Evolutionary conservation across 2,329 filamentous ascomycete species (phyloP).

Genomic region (Diaporthe longicolla): DNA sequence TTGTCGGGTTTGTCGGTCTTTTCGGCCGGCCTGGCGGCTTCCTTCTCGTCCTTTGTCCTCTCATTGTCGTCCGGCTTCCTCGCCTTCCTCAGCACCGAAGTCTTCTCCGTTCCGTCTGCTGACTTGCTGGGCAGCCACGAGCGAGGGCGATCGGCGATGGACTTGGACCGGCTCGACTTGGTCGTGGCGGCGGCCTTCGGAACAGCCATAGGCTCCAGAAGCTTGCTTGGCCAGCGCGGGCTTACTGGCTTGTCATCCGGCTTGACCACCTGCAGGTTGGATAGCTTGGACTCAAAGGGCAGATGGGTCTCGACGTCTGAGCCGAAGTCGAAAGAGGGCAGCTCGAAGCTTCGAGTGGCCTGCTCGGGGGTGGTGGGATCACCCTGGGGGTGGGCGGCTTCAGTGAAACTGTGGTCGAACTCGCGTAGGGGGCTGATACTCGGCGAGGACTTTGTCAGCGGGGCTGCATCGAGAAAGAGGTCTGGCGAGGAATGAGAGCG

Average conservation of each 20-base stretch:
- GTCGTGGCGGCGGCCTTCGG: conserved; percentile 49
- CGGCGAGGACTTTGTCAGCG: conserved; percentile 44
- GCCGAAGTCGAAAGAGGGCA: conserved; percentile 67
- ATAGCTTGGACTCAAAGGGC: conserved; percentile 52
- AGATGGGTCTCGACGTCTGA: conserved; percentile 64
- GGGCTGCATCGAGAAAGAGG: conserved; percentile 46
- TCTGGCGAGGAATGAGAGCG: conserved; percentile 54
- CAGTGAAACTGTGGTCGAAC: conserved; percentile 31
- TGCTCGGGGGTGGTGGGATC: conserved; percentile 1
- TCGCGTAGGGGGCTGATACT: conserved; percentile 39
- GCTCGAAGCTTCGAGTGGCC: conserved; percentile 58
- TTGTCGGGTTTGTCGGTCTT: conserved; percentile 46
- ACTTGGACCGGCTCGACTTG: conserved; percentile 56
- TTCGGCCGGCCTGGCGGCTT: conserved; percentile 38
- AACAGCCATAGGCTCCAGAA: conserved; percentile 46
- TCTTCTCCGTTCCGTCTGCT: conserved; percentile 47
- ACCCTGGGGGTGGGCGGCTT: conserved; percentile 29
- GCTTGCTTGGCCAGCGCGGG: conserved; percentile 37
- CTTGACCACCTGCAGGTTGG: conserved; percentile 44
- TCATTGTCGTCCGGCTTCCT: conserved; percentile 39
- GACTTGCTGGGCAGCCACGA: conserved; percentile 67
- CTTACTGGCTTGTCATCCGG: conserved; percentile 41
- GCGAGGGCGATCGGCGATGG: conserved; percentile 64
- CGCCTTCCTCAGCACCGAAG: conserved; percentile 49
- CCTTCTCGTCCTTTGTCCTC: conserved; percentile 32